These are phyloP conservation scores for Chrysanthemum seticuspe DNA, from an alignment of 129 eudicot species.

Conservation along the genomic window DNA sequence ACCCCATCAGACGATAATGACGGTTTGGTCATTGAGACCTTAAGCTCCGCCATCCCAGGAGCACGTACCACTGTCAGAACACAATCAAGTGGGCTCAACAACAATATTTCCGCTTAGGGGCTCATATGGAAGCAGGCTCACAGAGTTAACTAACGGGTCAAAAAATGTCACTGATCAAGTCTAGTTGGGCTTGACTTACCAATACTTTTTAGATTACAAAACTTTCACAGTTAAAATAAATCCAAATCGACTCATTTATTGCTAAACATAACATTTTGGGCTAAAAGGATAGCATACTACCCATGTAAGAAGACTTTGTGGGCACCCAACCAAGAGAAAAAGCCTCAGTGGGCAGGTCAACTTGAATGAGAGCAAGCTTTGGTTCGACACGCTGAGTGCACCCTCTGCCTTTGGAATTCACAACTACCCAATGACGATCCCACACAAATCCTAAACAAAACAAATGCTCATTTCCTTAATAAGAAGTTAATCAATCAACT, in stretches of 20 bases:
- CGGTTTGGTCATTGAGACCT: constrained; percentile 59
- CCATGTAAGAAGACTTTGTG: constrained; percentile 51
- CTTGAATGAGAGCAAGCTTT: constrained; percentile 71
- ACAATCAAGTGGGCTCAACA: no score
- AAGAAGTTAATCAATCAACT: no score
- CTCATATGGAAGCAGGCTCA: no score
- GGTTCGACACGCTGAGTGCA: constrained; percentile 82
- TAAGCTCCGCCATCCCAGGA: constrained; percentile 80
- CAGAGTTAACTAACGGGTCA: no score
- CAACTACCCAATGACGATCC: constrained; percentile 87
- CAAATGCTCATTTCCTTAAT: no score
- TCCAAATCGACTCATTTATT: no score
- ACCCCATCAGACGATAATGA: constrained; percentile 51
- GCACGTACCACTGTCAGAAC: constrained; percentile 54
- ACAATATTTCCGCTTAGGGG: no score
- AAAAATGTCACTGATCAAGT: no score
- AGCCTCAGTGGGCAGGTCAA: constrained; percentile 74
- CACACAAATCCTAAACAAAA: constrained; percentile 61
- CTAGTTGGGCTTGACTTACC: no score
- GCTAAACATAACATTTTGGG: no score
- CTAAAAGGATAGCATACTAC: constrained; percentile 17
- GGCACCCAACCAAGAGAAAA: constrained; percentile 63
- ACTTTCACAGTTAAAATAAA: no score
- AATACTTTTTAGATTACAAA: no score
- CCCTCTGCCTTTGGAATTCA: constrained; percentile 74